Evolutionary conservation across 2,329 filamentous ascomycete genomes (phyloP).

Genomic region (Sporothrix brasiliensis): DNA sequence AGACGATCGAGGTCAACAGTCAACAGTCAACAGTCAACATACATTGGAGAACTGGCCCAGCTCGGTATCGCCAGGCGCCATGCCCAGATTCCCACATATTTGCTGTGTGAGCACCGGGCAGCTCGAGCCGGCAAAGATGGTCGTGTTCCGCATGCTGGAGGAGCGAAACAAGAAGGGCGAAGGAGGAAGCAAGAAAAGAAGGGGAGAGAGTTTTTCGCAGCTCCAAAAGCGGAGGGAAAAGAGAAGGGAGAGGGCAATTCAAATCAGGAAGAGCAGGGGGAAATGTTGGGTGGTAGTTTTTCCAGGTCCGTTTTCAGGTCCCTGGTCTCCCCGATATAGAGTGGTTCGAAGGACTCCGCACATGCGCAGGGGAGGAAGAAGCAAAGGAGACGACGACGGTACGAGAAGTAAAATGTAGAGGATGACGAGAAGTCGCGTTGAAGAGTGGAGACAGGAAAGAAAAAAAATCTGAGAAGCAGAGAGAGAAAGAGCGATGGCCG

Average conservation of each 20-base stretch:
- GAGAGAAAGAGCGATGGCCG: slow-evolving; percentile 37
- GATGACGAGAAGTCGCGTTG: slow-evolving; percentile 24
- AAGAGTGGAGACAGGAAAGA: slow-evolving; percentile 28
- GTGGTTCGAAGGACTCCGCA: slow-evolving; percentile 11
- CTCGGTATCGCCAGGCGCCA: slow-evolving; percentile 65
- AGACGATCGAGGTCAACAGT: slow-evolving; percentile 27
- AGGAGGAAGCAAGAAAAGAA: no score
- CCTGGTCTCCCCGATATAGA: slow-evolving; percentile 21
- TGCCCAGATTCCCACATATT: slow-evolving; percentile 70
- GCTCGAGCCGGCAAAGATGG: slow-evolving; percentile 69
- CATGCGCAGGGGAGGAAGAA: slow-evolving; percentile 6
- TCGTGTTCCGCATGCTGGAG: slow-evolving; percentile 52
- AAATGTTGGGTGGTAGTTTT: neutral
- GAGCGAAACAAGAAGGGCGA: slow-evolving; percentile 1
- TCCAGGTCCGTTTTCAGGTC: slow-evolving; percentile 11
- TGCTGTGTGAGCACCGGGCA: slow-evolving; percentile 66
- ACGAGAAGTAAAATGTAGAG: neutral
- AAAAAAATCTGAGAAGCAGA: slow-evolving; percentile 23
- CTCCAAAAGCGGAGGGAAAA: slow-evolving; percentile 6
- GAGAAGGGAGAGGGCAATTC: neutral
- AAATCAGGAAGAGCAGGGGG: neutral
- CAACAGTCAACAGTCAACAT: slow-evolving; percentile 37
- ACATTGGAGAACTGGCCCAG: slow-evolving; percentile 71
- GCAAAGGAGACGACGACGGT: neutral
- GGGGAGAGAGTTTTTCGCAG: neutral